Conservation (phyloP, 1,284 basidiomycete genomes). For the Exsudoporus floridanus region DNA sequence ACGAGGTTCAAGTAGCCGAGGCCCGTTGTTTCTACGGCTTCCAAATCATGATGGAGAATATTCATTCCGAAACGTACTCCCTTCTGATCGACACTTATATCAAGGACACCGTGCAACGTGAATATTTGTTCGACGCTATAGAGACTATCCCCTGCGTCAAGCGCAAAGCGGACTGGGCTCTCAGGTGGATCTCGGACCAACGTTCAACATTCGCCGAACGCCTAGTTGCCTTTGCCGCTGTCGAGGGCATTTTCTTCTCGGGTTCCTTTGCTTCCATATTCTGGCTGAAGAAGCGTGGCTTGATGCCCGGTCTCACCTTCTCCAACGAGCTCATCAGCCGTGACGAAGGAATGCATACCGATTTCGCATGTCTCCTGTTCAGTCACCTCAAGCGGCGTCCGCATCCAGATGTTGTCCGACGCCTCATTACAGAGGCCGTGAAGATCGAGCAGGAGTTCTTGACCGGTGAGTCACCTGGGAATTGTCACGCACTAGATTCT, state of each 20-base stretch:
- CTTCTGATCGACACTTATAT: constrained; percentile 98
- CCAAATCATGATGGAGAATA: constrained; percentile 99
- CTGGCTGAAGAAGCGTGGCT: constrained; percentile 98
- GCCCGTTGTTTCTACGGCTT: constrained; percentile 99
- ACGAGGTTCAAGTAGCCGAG: constrained; percentile 93
- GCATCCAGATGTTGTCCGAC: constrained; percentile 73
- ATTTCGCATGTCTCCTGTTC: constrained; percentile 95
- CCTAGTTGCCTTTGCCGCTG: constrained; percentile 94
- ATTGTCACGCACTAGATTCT: background rate
- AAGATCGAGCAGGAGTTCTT: constrained; percentile 84
- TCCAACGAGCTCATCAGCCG: constrained; percentile 97
- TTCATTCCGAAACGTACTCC: constrained; percentile 97
- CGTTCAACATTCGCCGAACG: constrained; percentile 87
- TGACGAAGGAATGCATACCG: constrained; percentile 98
- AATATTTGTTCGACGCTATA: constrained; percentile 91
- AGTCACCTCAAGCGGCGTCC: constrained; percentile 79
- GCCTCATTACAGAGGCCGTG: constrained; percentile 84
- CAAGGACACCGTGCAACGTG: constrained; percentile 82
- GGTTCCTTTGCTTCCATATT: constrained; percentile 95
- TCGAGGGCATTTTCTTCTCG: constrained; percentile 98
- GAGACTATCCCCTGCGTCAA: constrained; percentile 93
- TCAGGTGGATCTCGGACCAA: constrained; percentile 89
- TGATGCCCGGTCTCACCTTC: constrained; percentile 97
- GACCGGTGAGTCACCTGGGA: constrained; percentile 49
- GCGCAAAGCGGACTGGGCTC: constrained; percentile 92